Base-by-base conservation (phyloP, 768 basidiomycete species). In the Rhizopogon vesiculosus region DNA sequence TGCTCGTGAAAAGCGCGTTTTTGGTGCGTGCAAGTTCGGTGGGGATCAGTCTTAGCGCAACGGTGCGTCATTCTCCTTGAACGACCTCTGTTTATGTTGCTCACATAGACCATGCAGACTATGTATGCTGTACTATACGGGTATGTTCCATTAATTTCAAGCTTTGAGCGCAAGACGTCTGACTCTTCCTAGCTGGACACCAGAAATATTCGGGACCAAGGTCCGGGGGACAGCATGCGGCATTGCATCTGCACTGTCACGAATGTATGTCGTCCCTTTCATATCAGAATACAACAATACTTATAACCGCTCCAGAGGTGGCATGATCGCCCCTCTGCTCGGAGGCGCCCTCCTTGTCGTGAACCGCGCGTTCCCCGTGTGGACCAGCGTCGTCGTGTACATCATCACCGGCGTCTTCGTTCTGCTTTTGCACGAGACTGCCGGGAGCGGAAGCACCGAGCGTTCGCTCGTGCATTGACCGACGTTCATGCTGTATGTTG, bases 41-140 rank as follows among this genome's bases (percentile, higher is more conserved):
- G 7, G 87, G 87, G 12, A 85, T 94, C 49, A 89, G 84, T 63
- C 65, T 95, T 55, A 85, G 84, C 55, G 83, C 87, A 0, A 91
- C 92, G 45, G 69, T 70, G 44, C 45, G 70, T 61, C 7, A 6
- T 15, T 48, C 28, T 46, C 29, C 31, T 22, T 3, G 13, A 22
- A 35, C 35, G 7, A 15, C 2, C 33, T 22, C 16, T 15, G 9
- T 22, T 7, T 53, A 28, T 35, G 56, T 46, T 42, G 15, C 29
- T 25, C 49, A 12, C n/a, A 16, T 9, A 43, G 50, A 2, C 50
- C 6, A 43, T 25, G 8, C 29, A 88, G 86, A 78, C 86, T 2
- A 91, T 91, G 91, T 92, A 87, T 81, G 89, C 91, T 10, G 86
- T 93, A n/a, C 62, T 92, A 51, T 92, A 92, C 61, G 89, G 90